Percentiles rank a stretch among this genome's conserved stretches.
These are phyloP conservation scores for Drechslerella stenobrocha DNA, from an alignment of 2,329 filamentous ascomycete species.

Conservation along the genomic window DNA sequence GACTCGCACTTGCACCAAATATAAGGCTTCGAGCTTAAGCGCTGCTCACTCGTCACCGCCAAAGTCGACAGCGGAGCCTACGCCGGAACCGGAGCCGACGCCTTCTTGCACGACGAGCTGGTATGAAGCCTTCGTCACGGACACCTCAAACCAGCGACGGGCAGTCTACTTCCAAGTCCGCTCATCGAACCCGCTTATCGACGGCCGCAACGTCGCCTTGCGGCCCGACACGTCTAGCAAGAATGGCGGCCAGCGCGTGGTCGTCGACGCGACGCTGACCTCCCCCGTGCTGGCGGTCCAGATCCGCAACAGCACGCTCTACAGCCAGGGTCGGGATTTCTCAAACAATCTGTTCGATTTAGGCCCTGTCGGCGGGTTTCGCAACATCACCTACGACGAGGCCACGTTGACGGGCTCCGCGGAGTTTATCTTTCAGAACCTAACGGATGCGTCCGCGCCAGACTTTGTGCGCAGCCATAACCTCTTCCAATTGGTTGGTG, in stretches of 20 bases:
- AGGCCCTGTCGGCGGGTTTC: slow-evolving; percentile 35
- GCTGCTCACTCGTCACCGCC: not conserved
- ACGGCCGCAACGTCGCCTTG: slow-evolving; percentile 39
- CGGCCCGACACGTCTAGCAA: slow-evolving; percentile 12
- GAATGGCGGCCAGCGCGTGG: slow-evolving; percentile 12
- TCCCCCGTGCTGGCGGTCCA: slow-evolving; percentile 34
- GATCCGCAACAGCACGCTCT: slow-evolving; percentile 21
- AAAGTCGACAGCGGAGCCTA: not conserved
- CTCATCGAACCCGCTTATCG: slow-evolving; percentile 27
- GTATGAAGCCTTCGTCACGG: slow-evolving; percentile 40
- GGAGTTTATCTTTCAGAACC: slow-evolving; percentile 39
- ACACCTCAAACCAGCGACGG: slow-evolving; percentile 37
- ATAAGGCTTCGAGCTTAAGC: too few relatives aligned
- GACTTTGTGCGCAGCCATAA: slow-evolving; percentile 31
- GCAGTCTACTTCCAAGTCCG: slow-evolving; percentile 41
- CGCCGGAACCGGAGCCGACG: slow-evolving; percentile 6
- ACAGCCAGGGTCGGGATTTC: slow-evolving; percentile 25
- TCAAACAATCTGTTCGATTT: slow-evolving; percentile 38
- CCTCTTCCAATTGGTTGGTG: slow-evolving; percentile 31
- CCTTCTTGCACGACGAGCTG: slow-evolving; percentile 36
- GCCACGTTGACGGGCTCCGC: slow-evolving; percentile 29
- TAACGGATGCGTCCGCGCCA: slow-evolving; percentile 16
- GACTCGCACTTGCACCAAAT: too few relatives aligned
- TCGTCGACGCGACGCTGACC: slow-evolving; percentile 18
- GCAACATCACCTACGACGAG: slow-evolving; percentile 36